Conservation (phyloP, 169 alveolate genomes). For the Cytauxzoon felis region DNA sequence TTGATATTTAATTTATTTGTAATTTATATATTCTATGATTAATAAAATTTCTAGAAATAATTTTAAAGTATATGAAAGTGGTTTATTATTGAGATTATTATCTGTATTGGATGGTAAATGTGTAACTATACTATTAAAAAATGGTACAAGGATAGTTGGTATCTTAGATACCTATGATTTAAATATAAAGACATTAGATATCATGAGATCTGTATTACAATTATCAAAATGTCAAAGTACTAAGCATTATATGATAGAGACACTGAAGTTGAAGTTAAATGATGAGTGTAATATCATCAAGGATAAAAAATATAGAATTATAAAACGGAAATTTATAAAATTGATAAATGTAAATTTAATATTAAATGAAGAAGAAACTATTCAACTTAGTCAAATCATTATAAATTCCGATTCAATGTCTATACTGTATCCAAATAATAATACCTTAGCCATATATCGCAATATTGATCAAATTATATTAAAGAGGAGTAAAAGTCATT, state of each 20-base stretch:
- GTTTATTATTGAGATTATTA: slow-evolving; percentile 20
- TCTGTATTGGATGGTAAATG: slow-evolving; percentile 13
- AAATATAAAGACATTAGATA: slow-evolving; percentile 4
- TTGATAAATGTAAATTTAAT: background rate
- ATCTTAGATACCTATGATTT: slow-evolving; percentile 23
- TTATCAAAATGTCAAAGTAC: too few relatives aligned
- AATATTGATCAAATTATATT: slow-evolving; percentile 23
- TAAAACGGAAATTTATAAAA: slow-evolving; percentile 4
- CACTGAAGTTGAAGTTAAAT: background rate
- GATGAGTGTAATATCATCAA: background rate
- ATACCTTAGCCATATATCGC: too few relatives aligned
- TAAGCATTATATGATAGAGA: too few relatives aligned
- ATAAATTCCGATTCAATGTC: too few relatives aligned
- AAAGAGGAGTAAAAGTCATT: slow-evolving; percentile 25
- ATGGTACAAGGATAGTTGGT: slow-evolving; percentile 32
- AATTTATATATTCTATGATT: background rate
- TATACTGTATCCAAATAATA: too few relatives aligned
- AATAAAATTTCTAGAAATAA: background rate
- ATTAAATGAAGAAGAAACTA: background rate
- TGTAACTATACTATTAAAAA: slow-evolving; percentile 11
- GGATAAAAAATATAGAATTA: background rate
- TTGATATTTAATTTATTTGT: background rate
- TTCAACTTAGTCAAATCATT: background rate
- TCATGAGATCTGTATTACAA: slow-evolving; percentile 16
- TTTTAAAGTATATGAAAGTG: slow-evolving; percentile 12